Base-by-base conservation (phyloP, 768 basidiomycete species). In the Boletus reticuloceps region DNA sequence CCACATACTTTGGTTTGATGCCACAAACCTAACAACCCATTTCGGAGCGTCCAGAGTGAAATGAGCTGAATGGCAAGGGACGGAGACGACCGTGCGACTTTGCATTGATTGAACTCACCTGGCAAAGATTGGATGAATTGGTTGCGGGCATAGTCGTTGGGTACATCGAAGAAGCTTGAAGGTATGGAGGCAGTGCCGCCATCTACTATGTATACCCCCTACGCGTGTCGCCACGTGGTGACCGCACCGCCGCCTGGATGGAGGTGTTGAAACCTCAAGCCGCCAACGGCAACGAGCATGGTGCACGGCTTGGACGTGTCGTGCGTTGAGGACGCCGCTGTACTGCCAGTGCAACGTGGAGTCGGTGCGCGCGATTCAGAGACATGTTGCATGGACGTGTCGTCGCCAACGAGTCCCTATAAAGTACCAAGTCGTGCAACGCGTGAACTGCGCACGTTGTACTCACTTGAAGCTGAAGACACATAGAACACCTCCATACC, bases 1-100 rank as follows among this genome's bases (percentile, higher is more conserved):
- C 85, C n/a, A 82, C 68, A 64, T 79, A 85, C 72, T 82, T 86
- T 14, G 83, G 82, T 66, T 78, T 84, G 55, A 74, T 74, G 14
- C 81, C 79, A 68, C 85, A 86, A 54, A 77, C 76, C 85, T 86
- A 58, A 36, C 14, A 6, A 55, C 32, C 2, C 51, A 49, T 56
- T 38, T 47, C 61, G 53, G 51, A 39, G 17, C 9, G 47, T 38
- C 42, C 41, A 19, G 22, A 38, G 45, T 32, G 41, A 51, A 10
- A 50, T 61, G 55, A 65, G 65, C 29, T 25, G 16, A 37, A 42
- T 34, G 43, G 39, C 31, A 16, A 54, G 25, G 14, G 44, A 51
- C 49, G 54, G 56, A 58, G 51, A 62, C 10, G 47, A 62, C 16
- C 44, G 64, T 56, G 50, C 36, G 58, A 56, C 41, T 45, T 50